phyloP scores from a whole-genome alignment of 202 grass and related monocot genomes.

The Zizania palustris region DNA sequence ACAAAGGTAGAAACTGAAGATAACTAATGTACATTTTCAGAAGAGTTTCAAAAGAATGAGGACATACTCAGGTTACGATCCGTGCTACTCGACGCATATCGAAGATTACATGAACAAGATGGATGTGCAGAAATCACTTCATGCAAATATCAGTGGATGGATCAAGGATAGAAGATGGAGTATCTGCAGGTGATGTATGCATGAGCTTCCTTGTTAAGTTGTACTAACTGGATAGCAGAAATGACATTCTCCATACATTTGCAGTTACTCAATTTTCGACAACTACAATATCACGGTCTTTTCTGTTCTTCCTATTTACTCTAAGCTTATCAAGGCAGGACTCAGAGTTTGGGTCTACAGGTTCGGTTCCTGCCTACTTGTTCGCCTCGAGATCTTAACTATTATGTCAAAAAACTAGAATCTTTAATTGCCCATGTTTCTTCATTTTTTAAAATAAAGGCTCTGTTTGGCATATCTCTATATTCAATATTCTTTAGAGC shows the following conservation, averaged over 20 bases:
- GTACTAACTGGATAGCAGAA: background rate
- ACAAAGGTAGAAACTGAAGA: conserved; percentile 6
- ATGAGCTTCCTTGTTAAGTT: conserved; percentile 1
- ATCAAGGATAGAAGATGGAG: conserved; percentile 64
- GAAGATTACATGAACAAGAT: conserved; percentile 76
- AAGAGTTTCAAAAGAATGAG: conserved; percentile 50
- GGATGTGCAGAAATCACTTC: conserved; percentile 74
- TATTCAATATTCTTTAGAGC: too few relatives aligned
- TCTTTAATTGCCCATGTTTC: too few relatives aligned
- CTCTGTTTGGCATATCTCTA: too few relatives aligned
- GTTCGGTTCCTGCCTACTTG: conserved; percentile 42
- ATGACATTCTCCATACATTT: conserved; percentile 21
- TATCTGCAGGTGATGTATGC: conserved; percentile 61
- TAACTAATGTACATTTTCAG: conserved; percentile 41
- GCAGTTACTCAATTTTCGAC: conserved; percentile 64
- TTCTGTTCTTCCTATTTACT: conserved; percentile 78
- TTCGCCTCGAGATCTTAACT: background rate
- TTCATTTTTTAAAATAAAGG: too few relatives aligned
- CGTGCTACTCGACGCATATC: conserved; percentile 64
- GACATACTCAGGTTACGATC: conserved; percentile 73
- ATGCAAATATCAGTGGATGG: conserved; percentile 62
- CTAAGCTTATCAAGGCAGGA: conserved; percentile 73
- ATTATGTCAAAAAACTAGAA: background rate
- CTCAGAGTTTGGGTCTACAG: conserved; percentile 89
- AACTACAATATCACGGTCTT: conserved; percentile 57